Percentiles rank a stretch among this genome's conserved stretches.
These are phyloP conservation scores for Monilinia fructigena DNA, from an alignment of 2,329 filamentous ascomycete genomes.

Conservation along the genomic window DNA sequence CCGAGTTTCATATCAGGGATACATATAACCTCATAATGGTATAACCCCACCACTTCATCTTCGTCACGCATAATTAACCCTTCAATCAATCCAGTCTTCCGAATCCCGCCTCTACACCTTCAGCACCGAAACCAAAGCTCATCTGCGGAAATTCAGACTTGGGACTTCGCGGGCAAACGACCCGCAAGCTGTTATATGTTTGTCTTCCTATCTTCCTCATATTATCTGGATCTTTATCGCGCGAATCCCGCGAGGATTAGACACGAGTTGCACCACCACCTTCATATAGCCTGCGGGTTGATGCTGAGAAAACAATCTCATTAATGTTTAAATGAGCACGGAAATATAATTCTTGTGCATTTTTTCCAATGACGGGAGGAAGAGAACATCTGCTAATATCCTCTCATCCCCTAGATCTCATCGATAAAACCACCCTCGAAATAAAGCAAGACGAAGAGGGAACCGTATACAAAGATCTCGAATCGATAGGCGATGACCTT, in stretches of 20 bases:
- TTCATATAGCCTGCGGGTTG: slow-evolving; percentile 2
- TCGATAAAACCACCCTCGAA: slow-evolving; percentile 87
- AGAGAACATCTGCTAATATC: background rate
- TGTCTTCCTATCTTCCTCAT: slow-evolving; percentile 44
- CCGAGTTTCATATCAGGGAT: background rate
- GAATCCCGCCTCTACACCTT: slow-evolving; percentile 91
- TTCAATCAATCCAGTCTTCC: slow-evolving; percentile 48
- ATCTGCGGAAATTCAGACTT: slow-evolving; percentile 91
- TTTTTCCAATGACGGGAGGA: background rate
- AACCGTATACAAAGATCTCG: slow-evolving; percentile 74
- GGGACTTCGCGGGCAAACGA: slow-evolving; percentile 82
- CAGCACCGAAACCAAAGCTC: slow-evolving; percentile 83
- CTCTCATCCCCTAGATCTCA: slow-evolving; percentile 61
- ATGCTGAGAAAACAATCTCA: slow-evolving; percentile 26
- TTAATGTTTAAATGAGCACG: slow-evolving; percentile 27
- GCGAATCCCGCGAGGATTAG: slow-evolving; percentile 10
- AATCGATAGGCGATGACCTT: slow-evolving; percentile 81
- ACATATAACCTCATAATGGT: slow-evolving; percentile 13
- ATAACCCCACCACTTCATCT: background rate
- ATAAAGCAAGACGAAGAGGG: slow-evolving; percentile 80
- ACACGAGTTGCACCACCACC: slow-evolving; percentile 4
- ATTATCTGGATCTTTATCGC: background rate
- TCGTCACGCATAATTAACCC: background rate
- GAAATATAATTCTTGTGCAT: background rate
- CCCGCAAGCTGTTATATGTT: slow-evolving; percentile 94